A percentile compares a stretch with the other conserved stretches of the same genome.
These are phyloP conservation scores for Colletotrichum brevisporum DNA, from an alignment of 2,329 filamentous ascomycete species.

Conservation along the genomic window DNA sequence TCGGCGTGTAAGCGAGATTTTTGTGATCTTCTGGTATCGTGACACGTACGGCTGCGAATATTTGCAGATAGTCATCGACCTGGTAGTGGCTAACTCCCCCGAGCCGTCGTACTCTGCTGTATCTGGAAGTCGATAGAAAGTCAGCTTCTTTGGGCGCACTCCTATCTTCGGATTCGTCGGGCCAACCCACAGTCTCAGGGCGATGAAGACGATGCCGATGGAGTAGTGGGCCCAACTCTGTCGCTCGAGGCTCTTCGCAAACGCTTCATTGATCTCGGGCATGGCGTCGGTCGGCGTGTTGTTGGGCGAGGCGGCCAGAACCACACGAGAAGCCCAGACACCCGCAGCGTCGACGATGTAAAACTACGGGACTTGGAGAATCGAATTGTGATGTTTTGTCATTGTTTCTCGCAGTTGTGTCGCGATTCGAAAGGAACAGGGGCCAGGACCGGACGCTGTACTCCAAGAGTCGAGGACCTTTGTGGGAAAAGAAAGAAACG, in stretches of 20 bases:
- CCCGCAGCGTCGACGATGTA: no score
- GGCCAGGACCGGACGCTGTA: no score
- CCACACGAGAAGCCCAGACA: no score
- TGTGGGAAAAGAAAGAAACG: no score
- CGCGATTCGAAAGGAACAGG: no score
- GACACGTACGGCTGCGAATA: slow-evolving; percentile 30
- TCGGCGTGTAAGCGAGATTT: neutral
- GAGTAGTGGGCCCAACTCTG: slow-evolving; percentile 29
- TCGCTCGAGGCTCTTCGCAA: slow-evolving; percentile 10
- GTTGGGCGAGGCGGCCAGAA: no score
- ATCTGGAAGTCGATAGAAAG: neutral
- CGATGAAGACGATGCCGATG: slow-evolving; percentile 20
- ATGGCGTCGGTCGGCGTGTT: neutral
- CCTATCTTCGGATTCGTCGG: no score
- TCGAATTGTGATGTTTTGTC: no score
- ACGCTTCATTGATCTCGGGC: neutral
- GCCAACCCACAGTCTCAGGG: slow-evolving; percentile 19
- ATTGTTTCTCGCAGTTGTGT: no score
- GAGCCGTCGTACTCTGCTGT: slow-evolving; percentile 22
- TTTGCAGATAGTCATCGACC: slow-evolving; percentile 32
- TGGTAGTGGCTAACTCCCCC: slow-evolving; percentile 17
- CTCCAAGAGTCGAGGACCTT: no score
- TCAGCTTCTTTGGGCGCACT: slow-evolving; percentile 12
- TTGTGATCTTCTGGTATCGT: no score
- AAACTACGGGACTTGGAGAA: no score